Conservation (phyloP, 2,329 filamentous ascomycete species). For the Parasarocladium wereldwijsianum region DNA sequence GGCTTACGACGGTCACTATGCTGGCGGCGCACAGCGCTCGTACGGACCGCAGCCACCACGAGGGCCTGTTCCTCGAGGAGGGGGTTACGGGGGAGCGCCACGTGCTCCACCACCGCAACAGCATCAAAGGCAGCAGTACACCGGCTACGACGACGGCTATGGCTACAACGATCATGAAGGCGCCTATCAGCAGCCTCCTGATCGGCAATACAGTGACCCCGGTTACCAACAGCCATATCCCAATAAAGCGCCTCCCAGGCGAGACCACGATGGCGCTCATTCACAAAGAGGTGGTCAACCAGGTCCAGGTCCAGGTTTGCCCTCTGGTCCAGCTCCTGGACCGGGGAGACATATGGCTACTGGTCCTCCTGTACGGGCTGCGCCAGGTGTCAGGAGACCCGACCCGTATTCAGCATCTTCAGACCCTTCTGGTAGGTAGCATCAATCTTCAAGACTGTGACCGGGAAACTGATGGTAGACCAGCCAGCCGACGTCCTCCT, state of each 20-base stretch:
- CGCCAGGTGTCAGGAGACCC: constrained; percentile 13
- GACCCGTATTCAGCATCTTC: constrained; percentile 24
- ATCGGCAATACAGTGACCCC: constrained; percentile 26
- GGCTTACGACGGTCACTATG: constrained; percentile 35
- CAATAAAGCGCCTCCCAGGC: constrained; percentile 22
- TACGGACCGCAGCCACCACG: constrained; percentile 31
- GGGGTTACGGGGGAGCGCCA: constrained; percentile 15
- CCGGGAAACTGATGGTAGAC: constrained; percentile 5
- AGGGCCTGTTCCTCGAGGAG: constrained; percentile 19
- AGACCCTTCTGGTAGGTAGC: constrained; percentile 25
- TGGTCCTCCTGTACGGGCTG: too few species aligned
- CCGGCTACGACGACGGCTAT: constrained; percentile 30
- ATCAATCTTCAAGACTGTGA: constrained; percentile 4
- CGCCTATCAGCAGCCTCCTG: constrained; percentile 22
- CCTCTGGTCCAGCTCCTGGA: constrained; percentile 13
- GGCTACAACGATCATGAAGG: constrained; percentile 19
- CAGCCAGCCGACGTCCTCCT: constrained; percentile 12
- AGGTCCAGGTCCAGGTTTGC: constrained; percentile 13
- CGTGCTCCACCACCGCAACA: constrained; percentile 14
- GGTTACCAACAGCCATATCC: constrained; percentile 25
- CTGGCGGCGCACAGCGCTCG: constrained; percentile 24
- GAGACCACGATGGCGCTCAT: constrained; percentile 17
- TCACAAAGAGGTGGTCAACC: constrained; percentile 6
- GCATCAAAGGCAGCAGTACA: constrained; percentile 26
- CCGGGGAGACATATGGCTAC: constrained; percentile 21